phyloP scores from a whole-genome alignment of 23 red algal species.

The Gracilariopsis chorda region DNA sequence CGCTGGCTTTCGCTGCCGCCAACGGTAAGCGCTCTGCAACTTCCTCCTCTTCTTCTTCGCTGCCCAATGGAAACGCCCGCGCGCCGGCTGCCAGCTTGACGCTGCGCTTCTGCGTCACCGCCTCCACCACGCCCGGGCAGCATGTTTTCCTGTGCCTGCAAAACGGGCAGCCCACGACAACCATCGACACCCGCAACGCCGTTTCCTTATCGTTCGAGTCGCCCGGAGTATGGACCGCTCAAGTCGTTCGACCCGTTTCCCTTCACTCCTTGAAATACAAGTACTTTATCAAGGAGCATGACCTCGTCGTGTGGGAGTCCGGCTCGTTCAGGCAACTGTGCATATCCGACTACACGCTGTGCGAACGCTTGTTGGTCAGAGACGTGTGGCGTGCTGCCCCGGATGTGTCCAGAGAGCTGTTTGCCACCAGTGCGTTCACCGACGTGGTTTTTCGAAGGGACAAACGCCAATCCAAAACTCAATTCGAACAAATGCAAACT shows the following conservation, averaged over 20 bases:
- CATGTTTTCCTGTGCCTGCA: slow-evolving; percentile 27
- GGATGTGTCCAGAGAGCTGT: slow-evolving; percentile 39
- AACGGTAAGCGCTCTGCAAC: no score
- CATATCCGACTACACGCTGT: background rate
- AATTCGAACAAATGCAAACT: background rate
- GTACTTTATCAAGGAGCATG: background rate
- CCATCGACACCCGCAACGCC: slow-evolving; percentile 33
- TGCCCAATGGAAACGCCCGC: no score
- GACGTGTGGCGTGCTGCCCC: slow-evolving; percentile 32
- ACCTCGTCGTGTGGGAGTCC: slow-evolving; percentile 23
- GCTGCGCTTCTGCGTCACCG: slow-evolving; percentile 76
- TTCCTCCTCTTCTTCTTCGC: no score
- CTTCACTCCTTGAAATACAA: slow-evolving; percentile 30
- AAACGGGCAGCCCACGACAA: background rate
- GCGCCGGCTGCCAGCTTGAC: background rate
- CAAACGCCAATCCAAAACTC: background rate
- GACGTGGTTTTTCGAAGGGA: slow-evolving; percentile 73
- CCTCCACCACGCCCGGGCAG: slow-evolving; percentile 68
- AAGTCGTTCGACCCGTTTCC: background rate
- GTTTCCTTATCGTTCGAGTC: slow-evolving; percentile 48
- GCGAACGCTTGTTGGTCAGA: slow-evolving; percentile 1
- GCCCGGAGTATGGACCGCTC: slow-evolving; percentile 40
- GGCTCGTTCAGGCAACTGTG: slow-evolving; percentile 25
- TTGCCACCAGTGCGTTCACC: slow-evolving; percentile 66
- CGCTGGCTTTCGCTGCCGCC: no score